Base-by-base conservation (phyloP, 257 asterid genomes). In the Lavandula angustifolia region DNA sequence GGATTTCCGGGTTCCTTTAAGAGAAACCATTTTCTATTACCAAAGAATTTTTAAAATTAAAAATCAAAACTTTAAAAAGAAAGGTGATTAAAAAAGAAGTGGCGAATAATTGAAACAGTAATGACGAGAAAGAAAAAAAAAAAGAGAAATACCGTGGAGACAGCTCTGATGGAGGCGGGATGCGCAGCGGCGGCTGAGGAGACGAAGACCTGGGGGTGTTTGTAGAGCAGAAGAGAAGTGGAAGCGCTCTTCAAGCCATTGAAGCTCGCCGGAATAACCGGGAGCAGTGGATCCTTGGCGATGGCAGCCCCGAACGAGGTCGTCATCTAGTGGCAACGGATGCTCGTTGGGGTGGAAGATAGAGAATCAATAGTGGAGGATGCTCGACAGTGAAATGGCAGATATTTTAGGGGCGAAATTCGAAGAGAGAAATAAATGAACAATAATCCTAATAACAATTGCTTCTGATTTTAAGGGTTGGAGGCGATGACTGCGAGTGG, bases 111-210 rank as follows among this genome's bases (percentile, higher is more conserved):
- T 11, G 17, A 32, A 57, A 35, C 5, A 55, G 58, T 6, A 31
- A 38, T 7, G 8, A 57, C 4, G 9, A n/a, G 31, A 18, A 29
- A 6, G 46, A 42, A 13, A 35, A 16, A 4, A 11, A 18, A 46
- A 18, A 17, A 41, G 29, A 53, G 1, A 0, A 12, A 38, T 77
- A 91, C 98, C 85, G 94, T 73, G 10, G 96, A 82, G 51, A 92
- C 86, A 54, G 96, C 95, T 74, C 88, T 83, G 75, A 86, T 64
- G 68, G 72, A 16, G 33, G 69, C 63, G 11, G 79, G 22, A 42
- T 29, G 71, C 10, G 61, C 57, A 1, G 81, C 43, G 0, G 79
- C 63, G 43, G 79, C 17, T 22, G 83, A 64, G 75, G 73, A 56
- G 33, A 57, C 66, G 52, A 64, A 58, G 42, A 61, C 27, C 59